Conservation (phyloP, 139 green algal species). For the Penium margaritaceum region DNA sequence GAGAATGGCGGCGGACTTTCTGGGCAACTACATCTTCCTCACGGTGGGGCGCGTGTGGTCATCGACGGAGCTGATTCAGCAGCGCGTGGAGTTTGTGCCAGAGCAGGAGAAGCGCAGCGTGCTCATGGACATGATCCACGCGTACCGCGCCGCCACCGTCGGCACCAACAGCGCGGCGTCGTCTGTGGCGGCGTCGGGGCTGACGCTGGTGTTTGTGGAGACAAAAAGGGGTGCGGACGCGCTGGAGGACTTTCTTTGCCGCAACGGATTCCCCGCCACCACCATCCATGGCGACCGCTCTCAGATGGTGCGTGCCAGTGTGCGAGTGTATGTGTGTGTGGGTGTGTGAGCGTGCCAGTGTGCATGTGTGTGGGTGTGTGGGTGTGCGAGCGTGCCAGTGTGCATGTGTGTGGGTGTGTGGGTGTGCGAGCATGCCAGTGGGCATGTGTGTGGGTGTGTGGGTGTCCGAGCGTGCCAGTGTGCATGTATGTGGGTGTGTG, state of each 20-base stretch:
- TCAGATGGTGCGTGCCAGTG: slow-evolving; percentile 59
- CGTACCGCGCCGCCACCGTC: slow-evolving; percentile 21
- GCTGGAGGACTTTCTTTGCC: slow-evolving; percentile 81
- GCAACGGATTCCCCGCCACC: slow-evolving; percentile 76
- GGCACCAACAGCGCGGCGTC: too few relatives aligned
- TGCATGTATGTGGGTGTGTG: too few relatives aligned
- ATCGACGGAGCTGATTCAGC: slow-evolving; percentile 87
- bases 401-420: too few relatives aligned
- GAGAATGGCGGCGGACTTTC: slow-evolving; percentile 82
- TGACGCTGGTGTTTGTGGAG: slow-evolving; percentile 95
- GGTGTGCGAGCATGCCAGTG: too few relatives aligned
- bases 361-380: too few relatives aligned
- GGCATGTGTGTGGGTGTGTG: too few relatives aligned
- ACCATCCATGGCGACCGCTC: slow-evolving; percentile 90
- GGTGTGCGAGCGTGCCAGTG: too few relatives aligned
- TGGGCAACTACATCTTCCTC: slow-evolving; percentile 96
- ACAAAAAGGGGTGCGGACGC: slow-evolving; percentile 91
- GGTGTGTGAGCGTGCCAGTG: too few relatives aligned
- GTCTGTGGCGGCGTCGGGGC: too few relatives aligned
- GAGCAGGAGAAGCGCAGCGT: slow-evolving; percentile 78
- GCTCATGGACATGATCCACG: slow-evolving; percentile 84
- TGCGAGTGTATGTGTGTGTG: too few relatives aligned
- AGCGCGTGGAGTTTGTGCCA: slow-evolving; percentile 77
- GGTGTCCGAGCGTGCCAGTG: too few relatives aligned
- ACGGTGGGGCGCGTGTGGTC: slow-evolving; percentile 89